These are phyloP conservation scores for Orbilia oligospora DNA, from an alignment of 2,329 filamentous ascomycete genomes.

Conservation along the genomic window DNA sequence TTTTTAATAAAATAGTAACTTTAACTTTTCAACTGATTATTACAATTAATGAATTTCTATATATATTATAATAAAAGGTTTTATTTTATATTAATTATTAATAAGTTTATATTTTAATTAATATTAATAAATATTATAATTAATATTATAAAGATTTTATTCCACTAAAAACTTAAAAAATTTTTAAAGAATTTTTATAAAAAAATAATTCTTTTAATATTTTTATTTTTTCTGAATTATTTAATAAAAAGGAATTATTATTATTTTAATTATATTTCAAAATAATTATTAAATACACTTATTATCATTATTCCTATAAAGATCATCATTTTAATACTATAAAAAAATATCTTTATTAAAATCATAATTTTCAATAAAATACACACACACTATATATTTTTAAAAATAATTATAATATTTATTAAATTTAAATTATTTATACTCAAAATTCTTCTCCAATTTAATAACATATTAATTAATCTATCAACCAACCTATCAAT, in stretches of 20 bases:
- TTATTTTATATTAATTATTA: slow-evolving; percentile 4
- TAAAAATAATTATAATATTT: neutral
- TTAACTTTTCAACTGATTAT: slow-evolving; percentile 7
- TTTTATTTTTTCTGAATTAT: neutral
- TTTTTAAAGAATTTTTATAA: slow-evolving; percentile 6
- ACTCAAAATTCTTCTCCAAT: neutral
- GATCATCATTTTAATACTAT: neutral
- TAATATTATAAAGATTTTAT: slow-evolving; percentile 10
- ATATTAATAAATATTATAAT: slow-evolving; percentile 25
- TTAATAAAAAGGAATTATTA: neutral
- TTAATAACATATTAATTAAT: slow-evolving; percentile 2
- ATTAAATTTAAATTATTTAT: slow-evolving; percentile 1
- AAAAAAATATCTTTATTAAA: neutral
- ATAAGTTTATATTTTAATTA: slow-evolving; percentile 4
- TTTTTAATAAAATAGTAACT: neutral
- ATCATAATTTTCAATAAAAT: neutral
- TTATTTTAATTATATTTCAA: neutral
- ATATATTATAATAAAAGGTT: neutral
- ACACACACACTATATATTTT: neutral
- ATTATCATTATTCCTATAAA: neutral
- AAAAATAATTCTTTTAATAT: slow-evolving; percentile 17
- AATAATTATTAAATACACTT: neutral
- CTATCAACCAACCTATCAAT: no score
- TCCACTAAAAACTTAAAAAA: slow-evolving; percentile 6
- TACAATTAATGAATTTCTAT: neutral